phyloP scores from a whole-genome alignment of 1,284 basidiomycete genomes.

The Moniliophthora roreri region DNA sequence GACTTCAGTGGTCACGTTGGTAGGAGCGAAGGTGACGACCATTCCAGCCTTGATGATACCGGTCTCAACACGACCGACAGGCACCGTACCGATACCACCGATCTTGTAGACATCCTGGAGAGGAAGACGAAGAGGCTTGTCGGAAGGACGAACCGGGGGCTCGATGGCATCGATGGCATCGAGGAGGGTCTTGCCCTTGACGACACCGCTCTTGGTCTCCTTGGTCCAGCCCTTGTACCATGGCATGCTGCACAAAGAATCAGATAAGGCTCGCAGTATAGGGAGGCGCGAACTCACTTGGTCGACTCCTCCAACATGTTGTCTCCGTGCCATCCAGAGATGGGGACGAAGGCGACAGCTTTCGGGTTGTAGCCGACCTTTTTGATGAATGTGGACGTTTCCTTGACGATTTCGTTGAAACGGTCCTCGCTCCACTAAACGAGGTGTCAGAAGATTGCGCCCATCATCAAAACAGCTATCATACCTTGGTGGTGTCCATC shows the following conservation, averaged over 20 bases:
- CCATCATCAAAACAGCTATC: slow-evolving; percentile 12
- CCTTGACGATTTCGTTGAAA: slow-evolving; percentile 99
- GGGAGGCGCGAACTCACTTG: slow-evolving; percentile 60
- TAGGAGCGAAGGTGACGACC: slow-evolving; percentile 96
- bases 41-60: slow-evolving; percentile 99
- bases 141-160: slow-evolving; percentile 93
- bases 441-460: slow-evolving; percentile 7
- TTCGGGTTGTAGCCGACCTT: slow-evolving; percentile 99
- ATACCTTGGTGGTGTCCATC: slow-evolving; percentile 96
- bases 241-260: slow-evolving; percentile 72
- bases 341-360: slow-evolving; percentile 97
- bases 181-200: slow-evolving; percentile 98
- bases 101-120: slow-evolving; percentile 99
- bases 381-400: slow-evolving; percentile 99
- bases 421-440: slow-evolving; percentile 95
- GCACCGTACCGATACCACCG: slow-evolving; percentile 99
- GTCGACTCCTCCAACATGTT: slow-evolving; percentile 99
- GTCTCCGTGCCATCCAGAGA: slow-evolving; percentile 99
- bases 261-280: not conserved
- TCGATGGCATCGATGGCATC: slow-evolving; percentile 99
- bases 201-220: slow-evolving; percentile 91
- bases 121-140: slow-evolving; percentile 99
- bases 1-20: slow-evolving; percentile 99
- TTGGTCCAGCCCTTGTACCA: slow-evolving; percentile 99
- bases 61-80: slow-evolving; percentile 99